Conservation (phyloP, 129 eudicot genomes). For the Oenanthe sinensis region DNA sequence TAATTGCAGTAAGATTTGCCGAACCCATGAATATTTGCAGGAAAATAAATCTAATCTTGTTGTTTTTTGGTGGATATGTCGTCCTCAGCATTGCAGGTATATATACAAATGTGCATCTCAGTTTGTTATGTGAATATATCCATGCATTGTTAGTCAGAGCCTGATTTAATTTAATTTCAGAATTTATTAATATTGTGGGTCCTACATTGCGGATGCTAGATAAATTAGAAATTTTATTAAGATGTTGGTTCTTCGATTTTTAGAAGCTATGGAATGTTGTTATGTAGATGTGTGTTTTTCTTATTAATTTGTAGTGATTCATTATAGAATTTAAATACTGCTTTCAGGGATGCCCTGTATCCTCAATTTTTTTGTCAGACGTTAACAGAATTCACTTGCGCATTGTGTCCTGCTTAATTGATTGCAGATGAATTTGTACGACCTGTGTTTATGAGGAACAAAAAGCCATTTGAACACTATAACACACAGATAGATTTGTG, state of each 20-base stretch:
- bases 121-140: not conserved
- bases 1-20: not conserved
- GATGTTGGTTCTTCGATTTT: not conserved
- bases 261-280: too few species aligned
- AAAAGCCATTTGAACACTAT: not conserved
- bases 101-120: not conserved
- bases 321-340: too few species aligned
- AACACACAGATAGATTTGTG: too few species aligned
- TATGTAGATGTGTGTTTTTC: not conserved
- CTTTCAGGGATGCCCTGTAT: too few species aligned
- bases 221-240: too few species aligned
- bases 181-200: too few species aligned
- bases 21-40: slow-evolving; percentile 35
- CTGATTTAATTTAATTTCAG: not conserved
- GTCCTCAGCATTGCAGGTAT: slow-evolving; percentile 50
- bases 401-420: not conserved
- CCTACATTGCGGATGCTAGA: too few species aligned
- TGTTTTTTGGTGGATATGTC: slow-evolving; percentile 37
- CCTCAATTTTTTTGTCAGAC: too few species aligned
- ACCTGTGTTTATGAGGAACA: too few species aligned
- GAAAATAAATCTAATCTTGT: slow-evolving; percentile 41
- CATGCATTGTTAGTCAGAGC: not conserved
- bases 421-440: not conserved
- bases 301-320: too few species aligned
- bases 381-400: too few species aligned